Evolutionary conservation across 2,329 filamentous ascomycete genomes (phyloP).

Genomic region (Penicillium sp.): DNA sequence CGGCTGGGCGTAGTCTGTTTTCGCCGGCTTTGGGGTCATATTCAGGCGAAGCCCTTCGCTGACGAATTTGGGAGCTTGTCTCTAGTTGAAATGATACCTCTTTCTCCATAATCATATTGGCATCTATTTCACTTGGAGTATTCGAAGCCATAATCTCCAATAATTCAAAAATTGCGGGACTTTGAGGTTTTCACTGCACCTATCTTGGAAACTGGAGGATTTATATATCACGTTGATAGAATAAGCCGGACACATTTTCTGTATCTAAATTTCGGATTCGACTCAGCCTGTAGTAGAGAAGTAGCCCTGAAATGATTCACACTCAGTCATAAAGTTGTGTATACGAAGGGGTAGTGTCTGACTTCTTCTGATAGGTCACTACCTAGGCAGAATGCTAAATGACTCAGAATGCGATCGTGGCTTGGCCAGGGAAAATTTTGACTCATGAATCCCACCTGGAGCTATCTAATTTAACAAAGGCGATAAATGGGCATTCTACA

Average conservation of each 20-base stretch:
- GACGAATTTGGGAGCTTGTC: neutral
- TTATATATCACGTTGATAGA: neutral
- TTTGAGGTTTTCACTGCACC: neutral
- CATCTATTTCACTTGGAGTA: neutral
- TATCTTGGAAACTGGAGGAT: too few species aligned
- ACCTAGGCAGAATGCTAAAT: neutral
- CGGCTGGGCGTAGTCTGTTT: slow-evolving; percentile 20
- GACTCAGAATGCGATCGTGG: neutral
- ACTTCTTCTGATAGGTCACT: neutral
- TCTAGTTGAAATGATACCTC: neutral
- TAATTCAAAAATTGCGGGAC: too few species aligned
- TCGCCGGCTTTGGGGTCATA: slow-evolving; percentile 11
- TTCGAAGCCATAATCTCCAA: neutral
- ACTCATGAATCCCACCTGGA: neutral
- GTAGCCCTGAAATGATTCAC: neutral
- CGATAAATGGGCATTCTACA: neutral
- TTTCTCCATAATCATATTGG: neutral
- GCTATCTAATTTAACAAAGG: neutral
- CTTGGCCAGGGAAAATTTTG: neutral
- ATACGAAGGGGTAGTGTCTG: too few species aligned
- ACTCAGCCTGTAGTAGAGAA: neutral
- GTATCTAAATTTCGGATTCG: neutral
- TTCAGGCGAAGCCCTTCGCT: neutral
- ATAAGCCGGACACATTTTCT: neutral
- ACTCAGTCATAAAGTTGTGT: neutral